phyloP scores from a whole-genome alignment of 768 basidiomycete genomes.

The Suillus alpinus region DNA sequence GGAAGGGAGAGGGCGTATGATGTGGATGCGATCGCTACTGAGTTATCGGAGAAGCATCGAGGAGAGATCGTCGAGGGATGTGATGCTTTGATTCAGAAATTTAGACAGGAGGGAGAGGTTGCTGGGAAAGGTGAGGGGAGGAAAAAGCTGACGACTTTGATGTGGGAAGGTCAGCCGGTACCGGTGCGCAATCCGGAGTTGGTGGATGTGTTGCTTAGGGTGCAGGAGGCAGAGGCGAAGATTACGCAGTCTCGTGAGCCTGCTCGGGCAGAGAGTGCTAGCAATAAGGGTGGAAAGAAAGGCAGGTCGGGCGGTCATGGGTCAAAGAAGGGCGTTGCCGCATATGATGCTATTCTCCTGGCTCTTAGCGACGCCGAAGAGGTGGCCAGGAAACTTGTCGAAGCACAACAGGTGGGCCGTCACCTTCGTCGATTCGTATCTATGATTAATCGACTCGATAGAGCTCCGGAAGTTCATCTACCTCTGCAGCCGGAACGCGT shows the following conservation, averaged over 20 bases:
- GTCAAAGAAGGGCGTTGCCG: constrained; percentile 76
- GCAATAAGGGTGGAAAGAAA: constrained; percentile 32
- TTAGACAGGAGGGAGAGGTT: constrained; percentile 42
- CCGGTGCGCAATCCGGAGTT: constrained; percentile 89
- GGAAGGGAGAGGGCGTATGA: constrained; percentile 79
- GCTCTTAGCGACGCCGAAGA: constrained; percentile 90
- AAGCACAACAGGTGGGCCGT: constrained; percentile 72
- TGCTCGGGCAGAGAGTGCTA: constrained; percentile 25
- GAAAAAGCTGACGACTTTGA: constrained; percentile 56
- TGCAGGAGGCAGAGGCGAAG: constrained; percentile 72
- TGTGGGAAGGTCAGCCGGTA: constrained; percentile 82
- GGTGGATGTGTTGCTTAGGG: constrained; percentile 80
- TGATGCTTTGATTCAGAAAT: constrained; percentile 48
- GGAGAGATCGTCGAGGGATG: constrained; percentile 64
- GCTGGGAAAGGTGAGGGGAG: constrained; percentile 38
- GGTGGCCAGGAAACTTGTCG: constrained; percentile 73
- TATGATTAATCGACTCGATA: constrained; percentile 21
- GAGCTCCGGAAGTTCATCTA: constrained; percentile 39
- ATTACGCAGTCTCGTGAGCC: constrained; percentile 40
- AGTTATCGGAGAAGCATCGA: constrained; percentile 55
- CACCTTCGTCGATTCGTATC: constrained; percentile 1
- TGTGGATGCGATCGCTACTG: constrained; percentile 68
- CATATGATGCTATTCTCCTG: constrained; percentile 82
- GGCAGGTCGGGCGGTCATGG: constrained; percentile 34
- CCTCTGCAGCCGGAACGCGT: constrained; percentile 46